These are phyloP conservation scores for Blastocystis hominis DNA, from an alignment of 352 stramenopile species.

Conservation along the genomic window DNA sequence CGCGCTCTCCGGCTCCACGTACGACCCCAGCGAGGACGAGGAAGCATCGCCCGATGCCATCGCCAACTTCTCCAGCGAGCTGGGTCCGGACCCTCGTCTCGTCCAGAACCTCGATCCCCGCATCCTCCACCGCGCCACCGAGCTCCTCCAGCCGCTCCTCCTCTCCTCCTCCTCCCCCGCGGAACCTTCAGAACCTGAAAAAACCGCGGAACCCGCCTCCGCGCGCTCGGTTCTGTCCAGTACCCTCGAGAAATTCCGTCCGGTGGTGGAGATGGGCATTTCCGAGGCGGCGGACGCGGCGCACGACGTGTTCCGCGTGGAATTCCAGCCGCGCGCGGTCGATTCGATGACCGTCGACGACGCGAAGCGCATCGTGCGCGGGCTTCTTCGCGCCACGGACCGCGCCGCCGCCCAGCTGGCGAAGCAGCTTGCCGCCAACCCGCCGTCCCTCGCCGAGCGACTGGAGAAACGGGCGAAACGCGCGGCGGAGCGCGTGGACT, in stretches of 20 bases:
- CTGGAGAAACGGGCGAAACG: too few relatives aligned
- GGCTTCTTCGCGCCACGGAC: neutral
- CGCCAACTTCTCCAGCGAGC: neutral
- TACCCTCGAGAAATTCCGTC: neutral
- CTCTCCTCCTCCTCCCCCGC: too few relatives aligned
- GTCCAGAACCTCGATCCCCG: neutral
- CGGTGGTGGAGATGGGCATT: too few relatives aligned
- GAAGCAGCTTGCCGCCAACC: too few relatives aligned
- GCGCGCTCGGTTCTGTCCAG: too few relatives aligned
- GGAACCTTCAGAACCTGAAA: too few relatives aligned
- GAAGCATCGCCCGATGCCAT: too few relatives aligned
- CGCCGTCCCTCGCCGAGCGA: too few relatives aligned
- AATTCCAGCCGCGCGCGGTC: neutral
- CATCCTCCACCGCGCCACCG: neutral
- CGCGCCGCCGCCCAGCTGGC: too few relatives aligned
- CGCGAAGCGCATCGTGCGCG: constrained; percentile 1
- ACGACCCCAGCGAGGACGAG: neutral
- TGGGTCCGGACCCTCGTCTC: neutral
- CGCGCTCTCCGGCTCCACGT: neutral
- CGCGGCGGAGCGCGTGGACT: too few relatives aligned
- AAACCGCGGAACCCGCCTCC: too few relatives aligned
- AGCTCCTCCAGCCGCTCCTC: neutral
- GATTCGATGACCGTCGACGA: neutral
- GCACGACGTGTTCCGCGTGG: neutral
- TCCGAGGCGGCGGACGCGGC: neutral